A percentile compares a stretch with the other conserved stretches of the same genome.
Evolutionary conservation across 148 eudicot genomes (phyloP).

Genomic region (Euryodendron excelsum): DNA sequence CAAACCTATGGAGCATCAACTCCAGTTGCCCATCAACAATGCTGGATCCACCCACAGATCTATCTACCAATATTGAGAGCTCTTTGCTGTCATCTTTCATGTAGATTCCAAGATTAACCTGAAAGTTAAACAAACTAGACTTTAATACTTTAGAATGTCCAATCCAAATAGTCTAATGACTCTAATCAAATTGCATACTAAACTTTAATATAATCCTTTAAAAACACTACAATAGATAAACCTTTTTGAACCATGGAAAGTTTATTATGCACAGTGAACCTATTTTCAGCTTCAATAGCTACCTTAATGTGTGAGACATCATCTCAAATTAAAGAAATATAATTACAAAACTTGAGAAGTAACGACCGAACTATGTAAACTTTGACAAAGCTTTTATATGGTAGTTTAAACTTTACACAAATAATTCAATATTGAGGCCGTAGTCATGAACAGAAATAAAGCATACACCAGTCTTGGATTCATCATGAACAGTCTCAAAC

Average conservation of each 20-base stretch:
- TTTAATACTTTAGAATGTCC: background rate
- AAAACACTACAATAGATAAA: background rate
- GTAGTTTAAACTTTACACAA: background rate
- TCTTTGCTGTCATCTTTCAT: constrained; percentile 69
- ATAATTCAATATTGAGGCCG: background rate
- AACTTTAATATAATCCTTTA: background rate
- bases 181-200: background rate
- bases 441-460: background rate
- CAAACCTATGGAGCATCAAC: constrained; percentile 93
- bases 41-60: constrained; percentile 94
- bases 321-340: background rate
- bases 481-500: background rate
- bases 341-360: background rate
- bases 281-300: background rate
- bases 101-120: constrained; percentile 89
- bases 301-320: background rate
- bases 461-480: background rate
- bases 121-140: constrained; percentile 24
- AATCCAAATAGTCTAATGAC: background rate
- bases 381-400: background rate
- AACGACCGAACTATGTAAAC: background rate
- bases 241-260: background rate
- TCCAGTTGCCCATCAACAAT: constrained; percentile 86
- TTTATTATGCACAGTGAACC: background rate
- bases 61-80: constrained; percentile 87